Percentiles rank a stretch among this genome's conserved stretches.
phyloP scores from a whole-genome alignment of 805 yeast species.

The Ogataea siamensis region DNA sequence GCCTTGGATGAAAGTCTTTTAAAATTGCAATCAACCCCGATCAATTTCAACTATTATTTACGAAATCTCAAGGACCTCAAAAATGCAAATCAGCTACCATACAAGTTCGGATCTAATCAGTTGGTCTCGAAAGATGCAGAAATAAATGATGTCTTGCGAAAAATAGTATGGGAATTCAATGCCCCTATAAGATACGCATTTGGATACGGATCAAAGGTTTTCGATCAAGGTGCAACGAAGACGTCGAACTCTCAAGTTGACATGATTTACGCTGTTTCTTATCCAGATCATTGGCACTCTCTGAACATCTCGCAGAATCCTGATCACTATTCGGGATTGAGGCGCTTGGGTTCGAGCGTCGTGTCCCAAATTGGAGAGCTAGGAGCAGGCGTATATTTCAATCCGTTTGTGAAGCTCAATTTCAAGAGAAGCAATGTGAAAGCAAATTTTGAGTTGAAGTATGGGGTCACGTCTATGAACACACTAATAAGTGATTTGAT shows the following conservation, averaged over 20 bases:
- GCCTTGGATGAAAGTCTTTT: slow-evolving; percentile 29
- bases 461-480: slow-evolving; percentile 76
- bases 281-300: slow-evolving; percentile 74
- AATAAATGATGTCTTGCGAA: slow-evolving; percentile 43
- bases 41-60: slow-evolving; percentile 36
- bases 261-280: slow-evolving; percentile 75
- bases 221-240: slow-evolving; percentile 60
- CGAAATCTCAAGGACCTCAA: slow-evolving; percentile 32
- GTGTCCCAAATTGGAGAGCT: slow-evolving; percentile 58
- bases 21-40: slow-evolving; percentile 32
- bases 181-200: slow-evolving; percentile 78
- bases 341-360: slow-evolving; percentile 55
- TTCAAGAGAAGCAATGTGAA: slow-evolving; percentile 34
- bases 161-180: slow-evolving; percentile 54
- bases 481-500: slow-evolving; percentile 63
- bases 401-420: slow-evolving; percentile 75
- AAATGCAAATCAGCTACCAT: slow-evolving; percentile 47
- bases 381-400: slow-evolving; percentile 93
- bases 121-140: slow-evolving; percentile 42
- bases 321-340: slow-evolving; percentile 72
- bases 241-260: slow-evolving; percentile 67
- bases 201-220: slow-evolving; percentile 95
- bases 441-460: slow-evolving; percentile 51
- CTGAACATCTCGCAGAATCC: slow-evolving; percentile 65
- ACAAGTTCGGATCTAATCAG: slow-evolving; percentile 60